These are phyloP conservation scores for Alternaria brassicicola DNA, from an alignment of 2,329 filamentous ascomycete genomes.

Conservation along the genomic window DNA sequence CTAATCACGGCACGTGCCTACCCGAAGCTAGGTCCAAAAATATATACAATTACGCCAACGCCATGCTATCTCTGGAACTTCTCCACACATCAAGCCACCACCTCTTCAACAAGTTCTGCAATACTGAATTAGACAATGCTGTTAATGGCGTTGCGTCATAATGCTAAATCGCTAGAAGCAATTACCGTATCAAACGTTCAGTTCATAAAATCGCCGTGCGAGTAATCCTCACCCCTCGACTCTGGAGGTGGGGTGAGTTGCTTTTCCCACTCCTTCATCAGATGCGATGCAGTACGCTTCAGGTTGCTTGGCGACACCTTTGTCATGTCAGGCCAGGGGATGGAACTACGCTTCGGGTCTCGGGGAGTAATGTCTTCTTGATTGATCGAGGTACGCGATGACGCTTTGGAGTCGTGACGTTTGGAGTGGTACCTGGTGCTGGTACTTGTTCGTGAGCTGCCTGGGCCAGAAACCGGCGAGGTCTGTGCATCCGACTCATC, in stretches of 20 bases:
- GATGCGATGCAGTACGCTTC: constrained; percentile 78
- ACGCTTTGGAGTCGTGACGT: constrained; percentile 48
- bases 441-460: constrained; percentile 61
- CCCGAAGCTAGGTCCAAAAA: constrained; percentile 18
- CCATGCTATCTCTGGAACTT: constrained; percentile 19
- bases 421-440: constrained; percentile 58
- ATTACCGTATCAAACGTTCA: constrained; percentile 7
- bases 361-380: constrained; percentile 25
- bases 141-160: constrained; percentile 41
- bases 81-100: constrained; percentile 30
- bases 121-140: constrained; percentile 37
- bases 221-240: constrained; percentile 38
- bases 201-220: constrained; percentile 45
- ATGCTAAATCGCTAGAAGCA: constrained; percentile 15
- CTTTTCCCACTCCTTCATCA: constrained; percentile 93
- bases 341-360: constrained; percentile 48
- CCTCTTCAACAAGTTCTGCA: constrained; percentile 17
- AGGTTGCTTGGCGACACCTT: constrained; percentile 76
- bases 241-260: constrained; percentile 63
- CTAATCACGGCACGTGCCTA: constrained; percentile 6
- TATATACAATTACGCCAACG: constrained; percentile 20
- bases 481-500: constrained; percentile 58
- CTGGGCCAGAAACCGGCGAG: constrained; percentile 49
- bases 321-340: constrained; percentile 73
- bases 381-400: constrained; percentile 39